These are phyloP conservation scores for Barnettozyma populi DNA, from an alignment of 805 yeast genomes.

Conservation along the genomic window DNA sequence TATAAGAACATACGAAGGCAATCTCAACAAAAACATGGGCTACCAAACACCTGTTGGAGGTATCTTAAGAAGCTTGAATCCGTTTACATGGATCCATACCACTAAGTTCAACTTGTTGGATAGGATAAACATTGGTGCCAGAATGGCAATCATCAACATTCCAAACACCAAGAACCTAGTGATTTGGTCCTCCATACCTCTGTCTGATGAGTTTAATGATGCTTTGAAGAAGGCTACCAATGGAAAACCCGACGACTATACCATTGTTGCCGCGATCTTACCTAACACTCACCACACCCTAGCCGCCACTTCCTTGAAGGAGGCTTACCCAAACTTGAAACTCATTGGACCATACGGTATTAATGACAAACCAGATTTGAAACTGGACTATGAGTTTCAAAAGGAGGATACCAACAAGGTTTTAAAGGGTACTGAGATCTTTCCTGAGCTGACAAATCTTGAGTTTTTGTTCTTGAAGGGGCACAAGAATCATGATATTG, in stretches of 20 bases:
- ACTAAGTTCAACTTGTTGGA: slow-evolving; percentile 28
- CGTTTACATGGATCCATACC: slow-evolving; percentile 31
- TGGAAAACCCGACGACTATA: slow-evolving; percentile 28
- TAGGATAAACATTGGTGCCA: slow-evolving; percentile 31
- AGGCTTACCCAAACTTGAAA: slow-evolving; percentile 43
- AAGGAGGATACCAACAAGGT: slow-evolving; percentile 32
- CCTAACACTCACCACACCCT: slow-evolving; percentile 65
- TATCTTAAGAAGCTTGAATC: slow-evolving; percentile 29
- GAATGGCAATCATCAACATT: slow-evolving; percentile 33
- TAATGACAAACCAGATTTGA: slow-evolving; percentile 29
- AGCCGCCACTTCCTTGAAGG: slow-evolving; percentile 51
- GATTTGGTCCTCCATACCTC: slow-evolving; percentile 55
- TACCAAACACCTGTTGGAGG: slow-evolving; percentile 26
- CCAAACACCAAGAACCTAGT: slow-evolving; percentile 29
- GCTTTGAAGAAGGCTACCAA: slow-evolving; percentile 34
- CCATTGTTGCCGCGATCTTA: slow-evolving; percentile 46
- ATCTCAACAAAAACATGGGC: too few species aligned
- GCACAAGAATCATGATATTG: slow-evolving; percentile 56
- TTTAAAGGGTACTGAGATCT: slow-evolving; percentile 29
- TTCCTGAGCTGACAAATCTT: slow-evolving; percentile 39
- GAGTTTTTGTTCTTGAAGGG: slow-evolving; percentile 53
- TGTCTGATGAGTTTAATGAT: slow-evolving; percentile 37
- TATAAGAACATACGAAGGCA: too few species aligned
- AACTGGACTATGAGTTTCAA: slow-evolving; percentile 36
- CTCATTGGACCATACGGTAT: slow-evolving; percentile 46